Base-by-base conservation (phyloP, 2,329 filamentous ascomycete species). In the Phaeoacremonium minimum region DNA sequence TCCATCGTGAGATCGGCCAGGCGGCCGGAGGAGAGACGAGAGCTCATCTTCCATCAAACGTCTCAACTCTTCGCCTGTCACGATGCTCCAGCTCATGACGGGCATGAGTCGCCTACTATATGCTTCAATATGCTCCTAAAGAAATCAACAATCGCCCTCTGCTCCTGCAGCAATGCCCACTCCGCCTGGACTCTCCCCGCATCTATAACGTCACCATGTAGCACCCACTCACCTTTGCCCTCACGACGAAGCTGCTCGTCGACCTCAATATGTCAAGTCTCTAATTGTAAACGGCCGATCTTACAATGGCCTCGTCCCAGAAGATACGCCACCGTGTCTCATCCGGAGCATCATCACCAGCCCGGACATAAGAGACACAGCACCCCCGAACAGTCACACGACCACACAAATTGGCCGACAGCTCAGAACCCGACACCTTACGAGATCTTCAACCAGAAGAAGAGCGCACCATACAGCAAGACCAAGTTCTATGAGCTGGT, bases 401-500 rank as follows among this genome's bases (percentile, higher is more conserved):
- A 54, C 6, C 45, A 51, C 22, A n/a, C n/a, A n/a, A n/a, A n/a
- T n/a, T 80, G 76, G 76, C 75, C 76, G 3, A 53, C 57, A 5
- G 54, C 57, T 6, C 43, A 54, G 15, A 53, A 70, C 28, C 87
- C 86, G 2, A 91, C 90, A 0, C 93, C 93, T 1, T 97, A 98
- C 65, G 87, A 97, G 53, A 87, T 98, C 55, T 82, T 97, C 52
- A 70, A 75, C 42, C 60, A 67, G 32, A 51, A 60, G 36, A 59
- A 62, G 19, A 67, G 68, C 39, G 80, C 78, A 12, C 75, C 80
- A 3, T 97, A 98, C 60, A 83, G 77, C 44, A 97, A 98, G 62
- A 66, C 73, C 30, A 80, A 80, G 41, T 98, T 89, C 71, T 93
- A 94, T 61, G 77, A 91, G 53, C 77, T 98, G 35, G 93, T 95